Conservation (phyloP, 352 stramenopile genomes). For the Pythium sp. region DNA sequence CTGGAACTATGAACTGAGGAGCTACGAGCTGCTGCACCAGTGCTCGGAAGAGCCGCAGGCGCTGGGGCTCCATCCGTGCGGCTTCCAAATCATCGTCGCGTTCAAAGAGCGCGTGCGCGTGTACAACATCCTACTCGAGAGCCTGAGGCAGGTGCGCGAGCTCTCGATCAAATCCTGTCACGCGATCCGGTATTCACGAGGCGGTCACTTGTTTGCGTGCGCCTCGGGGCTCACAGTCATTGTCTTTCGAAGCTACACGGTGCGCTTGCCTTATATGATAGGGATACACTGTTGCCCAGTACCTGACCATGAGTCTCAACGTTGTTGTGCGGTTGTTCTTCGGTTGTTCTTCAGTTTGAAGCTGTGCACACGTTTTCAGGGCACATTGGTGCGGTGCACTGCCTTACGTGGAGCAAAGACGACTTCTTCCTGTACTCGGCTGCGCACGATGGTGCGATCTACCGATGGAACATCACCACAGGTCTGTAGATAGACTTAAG, state of each 20-base stretch:
- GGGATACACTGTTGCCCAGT: not conserved
- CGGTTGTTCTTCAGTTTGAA: constrained; percentile 33
- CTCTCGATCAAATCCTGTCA: constrained; percentile 64
- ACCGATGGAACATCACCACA: constrained; percentile 65
- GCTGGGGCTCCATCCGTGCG: constrained; percentile 61
- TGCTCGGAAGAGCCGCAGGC: constrained; percentile 64
- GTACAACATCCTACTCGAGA: constrained; percentile 73
- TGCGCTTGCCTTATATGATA: constrained; percentile 15
- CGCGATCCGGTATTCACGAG: constrained; percentile 59
- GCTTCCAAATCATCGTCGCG: constrained; percentile 65
- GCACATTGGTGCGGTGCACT: constrained; percentile 74
- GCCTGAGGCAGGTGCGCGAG: constrained; percentile 57
- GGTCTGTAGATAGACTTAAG: not conserved
- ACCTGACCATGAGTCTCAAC: not conserved
- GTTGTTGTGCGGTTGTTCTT: not conserved
- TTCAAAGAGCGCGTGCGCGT: constrained; percentile 80
- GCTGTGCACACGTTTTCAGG: constrained; percentile 69
- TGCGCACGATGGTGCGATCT: constrained; percentile 77
- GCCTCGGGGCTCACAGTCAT: constrained; percentile 62
- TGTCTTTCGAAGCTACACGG: constrained; percentile 63
- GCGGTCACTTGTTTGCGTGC: constrained; percentile 74
- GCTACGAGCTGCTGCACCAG: constrained; percentile 64
- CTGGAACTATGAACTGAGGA: constrained; percentile 81
- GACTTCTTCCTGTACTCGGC: constrained; percentile 77
- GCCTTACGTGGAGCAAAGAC: constrained; percentile 63